Percentiles rank a stretch among this genome's conserved stretches.
These are phyloP conservation scores for Ceratocystis ficicola DNA, from an alignment of 2,329 filamentous ascomycete genomes.

Conservation along the genomic window DNA sequence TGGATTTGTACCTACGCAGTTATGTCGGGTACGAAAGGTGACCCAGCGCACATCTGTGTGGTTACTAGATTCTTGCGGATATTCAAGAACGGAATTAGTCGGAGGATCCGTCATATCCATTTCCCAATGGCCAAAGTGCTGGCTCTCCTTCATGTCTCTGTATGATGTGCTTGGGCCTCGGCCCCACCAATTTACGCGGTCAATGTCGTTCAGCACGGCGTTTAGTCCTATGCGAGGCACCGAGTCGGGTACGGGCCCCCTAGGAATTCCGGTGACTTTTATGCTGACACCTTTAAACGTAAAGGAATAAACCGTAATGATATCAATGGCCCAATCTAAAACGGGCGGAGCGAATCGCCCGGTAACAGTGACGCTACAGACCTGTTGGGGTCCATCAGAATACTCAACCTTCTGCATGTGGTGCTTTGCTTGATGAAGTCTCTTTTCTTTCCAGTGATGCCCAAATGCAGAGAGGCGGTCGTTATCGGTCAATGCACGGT, in stretches of 20 bases:
- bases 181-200: constrained; percentile 49
- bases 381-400: too few relatives aligned
- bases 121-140: constrained; percentile 44
- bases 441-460: constrained; percentile 9
- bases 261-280: constrained; percentile 37
- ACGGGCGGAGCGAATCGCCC: constrained; percentile 49
- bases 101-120: constrained; percentile 30
- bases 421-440: constrained; percentile 6
- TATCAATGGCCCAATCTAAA: constrained; percentile 47
- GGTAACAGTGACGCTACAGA: constrained; percentile 36
- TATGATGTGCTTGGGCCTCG: constrained; percentile 56
- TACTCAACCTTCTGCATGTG: background rate
- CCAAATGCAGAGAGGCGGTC: constrained; percentile 7
- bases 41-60: constrained; percentile 52
- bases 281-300: constrained; percentile 38
- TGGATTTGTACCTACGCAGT: background rate
- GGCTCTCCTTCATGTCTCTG: constrained; percentile 50
- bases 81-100: constrained; percentile 51
- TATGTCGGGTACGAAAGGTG: background rate
- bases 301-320: constrained; percentile 44
- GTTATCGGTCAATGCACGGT: constrained; percentile 17
- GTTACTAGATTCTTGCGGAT: constrained; percentile 56
- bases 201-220: constrained; percentile 31
- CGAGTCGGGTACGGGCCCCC: constrained; percentile 39
- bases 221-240: constrained; percentile 52